A percentile compares a stretch with the other conserved stretches of the same genome.
These are phyloP conservation scores for Gentiana dahurica DNA, from an alignment of 257 asterid genomes.

Conservation along the genomic window DNA sequence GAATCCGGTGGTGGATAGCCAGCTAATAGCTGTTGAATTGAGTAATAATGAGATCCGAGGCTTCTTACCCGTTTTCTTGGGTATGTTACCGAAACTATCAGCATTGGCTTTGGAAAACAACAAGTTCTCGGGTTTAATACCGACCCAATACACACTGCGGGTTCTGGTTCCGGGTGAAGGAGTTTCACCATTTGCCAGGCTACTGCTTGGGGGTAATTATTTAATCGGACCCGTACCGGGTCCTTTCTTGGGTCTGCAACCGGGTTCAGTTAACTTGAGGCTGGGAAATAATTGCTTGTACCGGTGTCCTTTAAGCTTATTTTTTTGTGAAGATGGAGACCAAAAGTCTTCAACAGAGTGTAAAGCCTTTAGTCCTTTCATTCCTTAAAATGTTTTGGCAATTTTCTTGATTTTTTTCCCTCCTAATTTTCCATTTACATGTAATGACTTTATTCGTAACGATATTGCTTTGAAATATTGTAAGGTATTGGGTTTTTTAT, in stretches of 20 bases:
- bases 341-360: constrained; percentile 65
- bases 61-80: constrained; percentile 67
- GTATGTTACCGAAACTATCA: constrained; percentile 54
- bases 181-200: constrained; percentile 46
- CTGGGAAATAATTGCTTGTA: constrained; percentile 81
- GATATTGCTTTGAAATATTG: too few relatives aligned
- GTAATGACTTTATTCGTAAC: too few relatives aligned
- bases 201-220: constrained; percentile 71
- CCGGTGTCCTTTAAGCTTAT: constrained; percentile 67
- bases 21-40: constrained; percentile 60
- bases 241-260: constrained; percentile 48
- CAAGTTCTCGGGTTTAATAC: constrained; percentile 53
- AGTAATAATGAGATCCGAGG: constrained; percentile 58
- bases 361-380: constrained; percentile 54
- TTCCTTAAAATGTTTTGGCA: constrained; percentile 26
- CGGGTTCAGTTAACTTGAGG: constrained; percentile 53
- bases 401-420: too few relatives aligned
- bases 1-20: constrained; percentile 30
- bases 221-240: constrained; percentile 72
- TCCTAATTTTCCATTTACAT: too few relatives aligned
- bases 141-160: constrained; percentile 39
- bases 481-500: too few relatives aligned
- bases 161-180: constrained; percentile 37
- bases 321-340: constrained; percentile 74
- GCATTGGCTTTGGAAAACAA: constrained; percentile 60